Evolutionary conservation across 148 eudicot species (phyloP), one percentile per base, ranked within the genome.

Genomic region (Spergularia marina): DNA sequence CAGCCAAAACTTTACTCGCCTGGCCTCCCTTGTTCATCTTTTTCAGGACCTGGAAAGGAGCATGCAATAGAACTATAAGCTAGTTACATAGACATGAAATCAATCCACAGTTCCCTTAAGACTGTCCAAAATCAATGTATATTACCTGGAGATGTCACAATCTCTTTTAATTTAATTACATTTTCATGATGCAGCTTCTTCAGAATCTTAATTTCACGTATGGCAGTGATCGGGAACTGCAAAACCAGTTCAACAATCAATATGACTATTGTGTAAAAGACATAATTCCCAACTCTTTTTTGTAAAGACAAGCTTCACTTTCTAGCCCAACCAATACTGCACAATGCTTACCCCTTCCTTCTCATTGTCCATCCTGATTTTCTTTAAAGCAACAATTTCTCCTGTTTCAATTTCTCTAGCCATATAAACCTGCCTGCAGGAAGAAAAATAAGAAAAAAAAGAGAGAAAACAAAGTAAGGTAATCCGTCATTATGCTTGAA

Each of bases 361-460:
- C 66, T 92, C 92, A 74, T 90, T 92, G 84, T 87, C 95, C 92
- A 87, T 92, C 78, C 93, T 93, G 76, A 90, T 86, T 84, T 90
- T 92, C 77, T 92, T 92, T 68, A 92, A 83, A 64, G 97, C 97
- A 74, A 92, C 97, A 72, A 87, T 84, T 77, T 92, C 92, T 75
- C 97, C 95, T 47, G 97, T 90, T 79, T 77, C 76, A 70, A 78
- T 81, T 77, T 92, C 97, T 83, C 74, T 89, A 72, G 97, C 97
- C 91, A 87, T 92, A 87, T 87, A 92, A 41, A 92, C 97, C 84
- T 90, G 91, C 78, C 97, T 92, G 91, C 62, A 66, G 14, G 23
- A 47, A 52, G 16, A 3, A 12, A 53, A 4, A 58, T 44, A n/a
- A 34, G 5, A 47, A 67, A 47, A 18, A 47, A 11, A 9, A 7